These are phyloP conservation scores for Phytophthora multivora DNA, from an alignment of 352 stramenopile genomes.

Conservation along the genomic window DNA sequence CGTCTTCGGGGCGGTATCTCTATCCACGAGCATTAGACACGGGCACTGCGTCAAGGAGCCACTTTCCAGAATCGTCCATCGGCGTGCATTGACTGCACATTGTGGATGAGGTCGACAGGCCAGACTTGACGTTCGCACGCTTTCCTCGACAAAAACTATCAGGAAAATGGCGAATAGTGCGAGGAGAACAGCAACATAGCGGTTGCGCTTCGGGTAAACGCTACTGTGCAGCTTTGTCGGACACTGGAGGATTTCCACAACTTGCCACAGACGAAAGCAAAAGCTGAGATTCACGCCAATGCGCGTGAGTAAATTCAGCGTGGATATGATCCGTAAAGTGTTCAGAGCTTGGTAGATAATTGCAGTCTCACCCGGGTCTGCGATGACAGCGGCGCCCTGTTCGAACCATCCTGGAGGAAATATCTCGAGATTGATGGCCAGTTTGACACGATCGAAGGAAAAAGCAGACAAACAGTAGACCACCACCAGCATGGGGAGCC, in stretches of 20 bases:
- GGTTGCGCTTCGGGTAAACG: slow-evolving; percentile 22
- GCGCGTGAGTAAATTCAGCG: slow-evolving; percentile 26
- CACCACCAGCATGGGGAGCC: slow-evolving; percentile 27
- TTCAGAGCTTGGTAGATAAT: slow-evolving; percentile 31
- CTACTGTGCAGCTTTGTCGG: not conserved
- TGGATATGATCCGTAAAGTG: slow-evolving; percentile 37
- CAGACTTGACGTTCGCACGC: slow-evolving; percentile 12
- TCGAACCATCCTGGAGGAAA: slow-evolving; percentile 26
- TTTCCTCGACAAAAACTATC: slow-evolving; percentile 20
- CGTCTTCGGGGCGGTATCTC: slow-evolving; percentile 16
- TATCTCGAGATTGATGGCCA: slow-evolving; percentile 23
- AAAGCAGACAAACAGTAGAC: slow-evolving; percentile 24
- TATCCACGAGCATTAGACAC: slow-evolving; percentile 48
- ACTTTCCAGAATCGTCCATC: slow-evolving; percentile 26
- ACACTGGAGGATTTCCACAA: slow-evolving; percentile 6
- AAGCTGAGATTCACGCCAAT: slow-evolving; percentile 36
- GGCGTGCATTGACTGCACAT: slow-evolving; percentile 32
- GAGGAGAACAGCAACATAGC: slow-evolving; percentile 4
- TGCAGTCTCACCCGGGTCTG: slow-evolving; percentile 13
- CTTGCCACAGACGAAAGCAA: slow-evolving; percentile 14
- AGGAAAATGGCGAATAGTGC: slow-evolving; percentile 6
- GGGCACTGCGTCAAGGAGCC: slow-evolving; percentile 33
- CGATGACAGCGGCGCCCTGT: slow-evolving; percentile 9
- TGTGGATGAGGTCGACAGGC: slow-evolving; percentile 25
- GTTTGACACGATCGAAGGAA: slow-evolving; percentile 24